These are phyloP conservation scores for Hypoxylon trugodes DNA, from an alignment of 495 filamentous ascomycete genomes.

Conservation along the genomic window DNA sequence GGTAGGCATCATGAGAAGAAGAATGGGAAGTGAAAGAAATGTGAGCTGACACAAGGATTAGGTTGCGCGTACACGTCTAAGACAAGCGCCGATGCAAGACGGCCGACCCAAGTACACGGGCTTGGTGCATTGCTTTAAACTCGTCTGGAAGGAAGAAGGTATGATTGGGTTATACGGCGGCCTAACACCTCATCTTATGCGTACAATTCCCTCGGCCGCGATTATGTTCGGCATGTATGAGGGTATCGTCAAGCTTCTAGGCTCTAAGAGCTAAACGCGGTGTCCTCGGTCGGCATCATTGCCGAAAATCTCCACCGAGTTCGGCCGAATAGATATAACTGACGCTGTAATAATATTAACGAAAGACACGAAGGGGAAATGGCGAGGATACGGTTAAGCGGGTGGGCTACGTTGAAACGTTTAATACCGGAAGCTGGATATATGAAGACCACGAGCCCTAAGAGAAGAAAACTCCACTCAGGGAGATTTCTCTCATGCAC, in stretches of 20 bases:
- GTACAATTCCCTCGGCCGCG: slow-evolving; percentile 86
- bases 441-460: background rate
- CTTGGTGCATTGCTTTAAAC: slow-evolving; percentile 79
- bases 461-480: background rate
- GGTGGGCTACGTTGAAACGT: background rate
- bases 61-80: slow-evolving; percentile 81
- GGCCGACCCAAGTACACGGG: slow-evolving; percentile 83
- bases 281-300: too few relatives aligned
- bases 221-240: slow-evolving; percentile 96
- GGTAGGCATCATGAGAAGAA: slow-evolving; percentile 53
- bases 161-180: slow-evolving; percentile 84
- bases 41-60: slow-evolving; percentile 37
- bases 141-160: slow-evolving; percentile 86
- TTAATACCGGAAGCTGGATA: background rate
- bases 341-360: slow-evolving; percentile 16
- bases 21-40: background rate
- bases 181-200: slow-evolving; percentile 83
- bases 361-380: background rate
- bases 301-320: too few relatives aligned
- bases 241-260: slow-evolving; percentile 70
- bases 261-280: slow-evolving; percentile 45
- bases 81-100: slow-evolving; percentile 78
- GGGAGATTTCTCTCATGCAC: background rate
- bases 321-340: background rate
- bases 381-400: background rate